Percentiles rank a stretch among this genome's conserved stretches.
Evolutionary conservation across 441 rosid genomes (phyloP).

Genomic region (Brassica balearica): DNA sequence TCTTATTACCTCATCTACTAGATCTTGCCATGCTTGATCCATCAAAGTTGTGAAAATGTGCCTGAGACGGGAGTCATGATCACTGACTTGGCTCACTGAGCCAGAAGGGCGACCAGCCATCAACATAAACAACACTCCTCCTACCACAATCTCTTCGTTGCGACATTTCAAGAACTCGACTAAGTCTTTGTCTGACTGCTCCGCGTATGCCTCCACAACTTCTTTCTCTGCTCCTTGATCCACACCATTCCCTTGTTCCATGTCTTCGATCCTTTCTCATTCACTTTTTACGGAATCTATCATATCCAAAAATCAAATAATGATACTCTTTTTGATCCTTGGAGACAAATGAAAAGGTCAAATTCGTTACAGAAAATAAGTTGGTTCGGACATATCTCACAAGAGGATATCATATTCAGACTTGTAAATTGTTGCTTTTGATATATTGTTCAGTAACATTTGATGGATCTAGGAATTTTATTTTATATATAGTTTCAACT

Average conservation of each 20-base stretch:
- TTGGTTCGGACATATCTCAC: no score
- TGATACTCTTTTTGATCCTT: slow-evolving; percentile 11
- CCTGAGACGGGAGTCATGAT: slow-evolving; percentile 45
- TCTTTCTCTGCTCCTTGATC: slow-evolving; percentile 55
- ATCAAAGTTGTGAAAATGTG: slow-evolving; percentile 50
- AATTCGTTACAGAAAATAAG: no score
- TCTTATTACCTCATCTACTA: slow-evolving; percentile 49
- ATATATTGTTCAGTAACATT: no score
- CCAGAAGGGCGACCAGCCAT: slow-evolving; percentile 55
- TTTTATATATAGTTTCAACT: no score
- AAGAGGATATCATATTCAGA: no score
- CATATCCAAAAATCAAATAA: slow-evolving; percentile 6
- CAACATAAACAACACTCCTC: slow-evolving; percentile 55
- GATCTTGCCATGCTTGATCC: slow-evolving; percentile 62
- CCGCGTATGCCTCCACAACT: slow-evolving; percentile 53
- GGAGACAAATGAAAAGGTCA: no score
- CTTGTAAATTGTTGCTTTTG: no score
- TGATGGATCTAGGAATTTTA: no score
- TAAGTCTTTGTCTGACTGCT: slow-evolving; percentile 54
- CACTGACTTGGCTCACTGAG: slow-evolving; percentile 43
- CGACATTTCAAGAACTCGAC: slow-evolving; percentile 52
- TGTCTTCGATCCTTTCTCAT: slow-evolving; percentile 48
- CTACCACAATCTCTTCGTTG: slow-evolving; percentile 45
- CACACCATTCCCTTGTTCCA: slow-evolving; percentile 59
- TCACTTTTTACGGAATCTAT: slow-evolving; percentile 52